Conservation (phyloP, 2,329 filamentous ascomycete genomes). For the Aspergillus amoenus region DNA sequence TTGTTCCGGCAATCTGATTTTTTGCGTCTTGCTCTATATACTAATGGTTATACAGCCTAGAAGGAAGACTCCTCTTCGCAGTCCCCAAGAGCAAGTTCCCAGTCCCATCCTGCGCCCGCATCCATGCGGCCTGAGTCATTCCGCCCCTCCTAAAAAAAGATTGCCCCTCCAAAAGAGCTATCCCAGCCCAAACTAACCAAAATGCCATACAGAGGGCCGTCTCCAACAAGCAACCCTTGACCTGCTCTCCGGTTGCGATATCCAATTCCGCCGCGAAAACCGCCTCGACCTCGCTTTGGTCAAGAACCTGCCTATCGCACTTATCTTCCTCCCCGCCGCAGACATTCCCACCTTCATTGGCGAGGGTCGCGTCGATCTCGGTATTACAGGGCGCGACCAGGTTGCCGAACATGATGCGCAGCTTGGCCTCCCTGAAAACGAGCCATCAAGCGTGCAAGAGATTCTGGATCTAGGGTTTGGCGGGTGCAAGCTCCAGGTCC, state of each 20-base stretch:
- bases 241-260: constrained; percentile 88
- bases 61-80: constrained; percentile 90
- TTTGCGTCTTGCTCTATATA: constrained; percentile 8
- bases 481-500: constrained; percentile 89
- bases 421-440: constrained; percentile 28
- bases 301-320: constrained; percentile 92
- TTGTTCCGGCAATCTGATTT: constrained; percentile 3
- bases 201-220: constrained; percentile 70
- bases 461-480: constrained; percentile 91
- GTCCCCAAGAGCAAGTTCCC: constrained; percentile 88
- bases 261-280: constrained; percentile 93
- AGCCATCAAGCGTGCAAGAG: constrained; percentile 68
- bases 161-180: not conserved
- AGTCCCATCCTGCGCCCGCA: constrained; percentile 20
- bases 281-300: constrained; percentile 96
- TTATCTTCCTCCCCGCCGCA: constrained; percentile 93
- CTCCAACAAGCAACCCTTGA: constrained; percentile 86
- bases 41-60: constrained; percentile 62
- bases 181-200: constrained; percentile 6
- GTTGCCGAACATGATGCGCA: constrained; percentile 82
- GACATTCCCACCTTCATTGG: constrained; percentile 98
- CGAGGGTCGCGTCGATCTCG: constrained; percentile 87
- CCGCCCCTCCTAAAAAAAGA: not conserved
- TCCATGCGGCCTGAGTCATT: constrained; percentile 1
- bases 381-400: constrained; percentile 92